Percentiles rank a stretch among this genome's conserved stretches.
phyloP scores from a whole-genome alignment of 495 filamentous ascomycete species.

The Penicillium paradoxum region DNA sequence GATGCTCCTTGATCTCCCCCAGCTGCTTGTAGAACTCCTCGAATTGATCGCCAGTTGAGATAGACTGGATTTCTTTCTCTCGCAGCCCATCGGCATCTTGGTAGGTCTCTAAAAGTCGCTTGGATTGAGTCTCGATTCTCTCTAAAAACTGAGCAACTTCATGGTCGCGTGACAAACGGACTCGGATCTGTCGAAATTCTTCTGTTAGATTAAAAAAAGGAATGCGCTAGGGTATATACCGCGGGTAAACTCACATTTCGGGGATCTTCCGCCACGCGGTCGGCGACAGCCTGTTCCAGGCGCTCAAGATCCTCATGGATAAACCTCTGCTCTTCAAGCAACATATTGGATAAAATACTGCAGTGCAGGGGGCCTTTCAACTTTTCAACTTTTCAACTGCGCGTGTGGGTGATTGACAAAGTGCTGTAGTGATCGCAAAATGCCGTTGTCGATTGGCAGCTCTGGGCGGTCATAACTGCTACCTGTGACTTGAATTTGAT shows the following conservation, averaged over 20 bases:
- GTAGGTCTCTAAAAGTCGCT: constrained; percentile 78
- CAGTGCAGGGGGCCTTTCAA: too few species aligned
- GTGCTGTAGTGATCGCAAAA: not conserved
- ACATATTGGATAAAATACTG: constrained; percentile 47
- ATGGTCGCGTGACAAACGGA: constrained; percentile 81
- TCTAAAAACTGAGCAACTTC: constrained; percentile 81
- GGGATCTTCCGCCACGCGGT: constrained; percentile 81
- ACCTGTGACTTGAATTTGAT: not conserved
- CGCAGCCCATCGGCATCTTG: constrained; percentile 66
- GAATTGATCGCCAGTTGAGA: constrained; percentile 83
- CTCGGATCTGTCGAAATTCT: constrained; percentile 62
- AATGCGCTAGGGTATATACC: not conserved
- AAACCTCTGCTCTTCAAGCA: constrained; percentile 87
- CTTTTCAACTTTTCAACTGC: too few species aligned
- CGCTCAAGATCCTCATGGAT: constrained; percentile 94
- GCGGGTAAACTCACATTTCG: constrained; percentile 62
- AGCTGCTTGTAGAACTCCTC: constrained; percentile 90
- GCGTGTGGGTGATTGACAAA: constrained; percentile 2
- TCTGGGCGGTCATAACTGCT: not conserved
- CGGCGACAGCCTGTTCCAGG: constrained; percentile 86
- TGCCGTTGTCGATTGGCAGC: constrained; percentile 10
- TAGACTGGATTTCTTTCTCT: constrained; percentile 73
- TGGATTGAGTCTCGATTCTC: constrained; percentile 80
- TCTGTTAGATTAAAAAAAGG: constrained; percentile 32
- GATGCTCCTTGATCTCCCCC: constrained; percentile 73